These are phyloP conservation scores for Chalciporus sp. DNA, from an alignment of 1,284 basidiomycete genomes.

Conservation along the genomic window DNA sequence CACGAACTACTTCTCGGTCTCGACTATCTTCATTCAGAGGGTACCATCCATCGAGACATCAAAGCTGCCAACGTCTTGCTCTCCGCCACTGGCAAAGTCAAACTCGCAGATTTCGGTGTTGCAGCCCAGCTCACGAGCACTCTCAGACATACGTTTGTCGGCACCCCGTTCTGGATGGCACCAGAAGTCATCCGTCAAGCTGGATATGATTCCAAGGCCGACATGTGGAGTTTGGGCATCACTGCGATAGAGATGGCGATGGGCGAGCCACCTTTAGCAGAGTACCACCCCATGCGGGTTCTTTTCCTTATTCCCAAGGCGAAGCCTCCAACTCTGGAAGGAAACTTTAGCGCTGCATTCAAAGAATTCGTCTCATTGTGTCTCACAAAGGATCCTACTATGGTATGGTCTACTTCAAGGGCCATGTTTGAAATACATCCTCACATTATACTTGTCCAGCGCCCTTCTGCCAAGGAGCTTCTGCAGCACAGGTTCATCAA, in stretches of 20 bases:
- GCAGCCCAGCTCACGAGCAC: conserved; percentile 91
- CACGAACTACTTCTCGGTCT: conserved; percentile 93
- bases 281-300: conserved; percentile 96
- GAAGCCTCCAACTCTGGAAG: conserved; percentile 91
- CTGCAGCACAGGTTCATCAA: conserved; percentile 92
- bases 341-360: conserved; percentile 81
- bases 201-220: conserved; percentile 94
- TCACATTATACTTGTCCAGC: conserved; percentile 46
- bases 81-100: conserved; percentile 89
- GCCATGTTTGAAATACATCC: conserved; percentile 12
- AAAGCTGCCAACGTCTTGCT: conserved; percentile 97
- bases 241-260: conserved; percentile 96
- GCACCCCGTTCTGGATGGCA: conserved; percentile 98
- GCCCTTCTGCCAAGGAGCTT: conserved; percentile 89
- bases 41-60: conserved; percentile 98
- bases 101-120: conserved; percentile 96
- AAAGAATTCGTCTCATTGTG: conserved; percentile 93
- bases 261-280: conserved; percentile 90
- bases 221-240: conserved; percentile 97
- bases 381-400: conserved; percentile 88
- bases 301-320: conserved; percentile 96
- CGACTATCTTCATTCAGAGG: conserved; percentile 92
- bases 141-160: conserved; percentile 91
- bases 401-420: conserved; percentile 47
- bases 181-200: conserved; percentile 97